Evolutionary conservation across 805 yeast species (phyloP).

Genomic region (Saccharomycopsis olivae): DNA sequence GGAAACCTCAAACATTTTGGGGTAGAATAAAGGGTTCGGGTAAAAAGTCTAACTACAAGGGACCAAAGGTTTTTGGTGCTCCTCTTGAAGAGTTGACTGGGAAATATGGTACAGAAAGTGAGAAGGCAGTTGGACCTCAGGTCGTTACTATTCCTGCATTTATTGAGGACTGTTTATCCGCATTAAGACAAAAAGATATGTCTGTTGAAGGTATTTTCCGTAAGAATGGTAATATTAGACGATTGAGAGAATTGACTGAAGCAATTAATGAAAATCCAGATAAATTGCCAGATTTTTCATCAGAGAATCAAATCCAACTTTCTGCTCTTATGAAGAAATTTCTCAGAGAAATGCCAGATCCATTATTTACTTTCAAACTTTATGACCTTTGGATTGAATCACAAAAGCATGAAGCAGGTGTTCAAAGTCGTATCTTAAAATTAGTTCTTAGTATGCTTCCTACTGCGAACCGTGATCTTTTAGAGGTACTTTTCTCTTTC

Average conservation of each 20-base stretch:
- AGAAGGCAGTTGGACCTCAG: slow-evolving; percentile 73
- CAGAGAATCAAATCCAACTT: slow-evolving; percentile 79
- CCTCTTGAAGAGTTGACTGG: slow-evolving; percentile 59
- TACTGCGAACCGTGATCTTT: slow-evolving; percentile 64
- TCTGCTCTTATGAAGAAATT: slow-evolving; percentile 91
- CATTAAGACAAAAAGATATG: slow-evolving; percentile 84
- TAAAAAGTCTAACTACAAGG: slow-evolving; percentile 18
- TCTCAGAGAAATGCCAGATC: slow-evolving; percentile 86
- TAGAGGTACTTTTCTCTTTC: slow-evolving; percentile 79
- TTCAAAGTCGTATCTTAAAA: slow-evolving; percentile 45
- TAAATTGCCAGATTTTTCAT: slow-evolving; percentile 55
- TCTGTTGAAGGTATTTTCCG: slow-evolving; percentile 95
- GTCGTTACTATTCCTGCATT: slow-evolving; percentile 74
- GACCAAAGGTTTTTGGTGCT: slow-evolving; percentile 60
- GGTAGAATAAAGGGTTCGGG: slow-evolving; percentile 27
- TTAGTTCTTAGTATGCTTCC: slow-evolving; percentile 73
- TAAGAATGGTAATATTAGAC: slow-evolving; percentile 87
- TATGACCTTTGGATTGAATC: slow-evolving; percentile 73
- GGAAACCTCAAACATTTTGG: slow-evolving; percentile 35
- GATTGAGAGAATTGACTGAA: slow-evolving; percentile 62
- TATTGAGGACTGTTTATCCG: slow-evolving; percentile 74
- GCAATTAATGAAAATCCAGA: slow-evolving; percentile 66
- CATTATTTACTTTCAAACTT: slow-evolving; percentile 65
- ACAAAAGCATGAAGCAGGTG: slow-evolving; percentile 39
- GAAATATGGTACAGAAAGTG: slow-evolving; percentile 72